phyloP scores from a whole-genome alignment of 78 protist genomes.

The Salpingoeca rosetta region DNA sequence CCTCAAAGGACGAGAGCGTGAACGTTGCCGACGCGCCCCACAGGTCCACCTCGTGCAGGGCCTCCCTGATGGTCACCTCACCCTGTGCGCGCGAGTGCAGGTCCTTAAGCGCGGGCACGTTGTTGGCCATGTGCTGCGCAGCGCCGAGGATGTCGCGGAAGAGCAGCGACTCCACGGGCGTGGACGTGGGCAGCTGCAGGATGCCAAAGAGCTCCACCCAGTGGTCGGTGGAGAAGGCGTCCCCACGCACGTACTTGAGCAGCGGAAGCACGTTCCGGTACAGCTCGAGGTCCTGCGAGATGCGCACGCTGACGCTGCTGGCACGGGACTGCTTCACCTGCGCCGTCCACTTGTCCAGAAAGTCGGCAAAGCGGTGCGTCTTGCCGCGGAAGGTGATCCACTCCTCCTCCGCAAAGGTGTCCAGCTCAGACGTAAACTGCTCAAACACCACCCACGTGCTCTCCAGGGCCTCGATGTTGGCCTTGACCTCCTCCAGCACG shows the following conservation, averaged over 20 bases:
- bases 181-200: constrained; percentile 19
- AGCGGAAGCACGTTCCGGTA: constrained; percentile 5
- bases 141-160: constrained; percentile 37
- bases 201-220: constrained; percentile 53
- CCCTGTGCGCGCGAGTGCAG: constrained; percentile 60
- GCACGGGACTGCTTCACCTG: not conserved
- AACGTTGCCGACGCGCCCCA: constrained; percentile 37
- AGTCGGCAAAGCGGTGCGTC: constrained; percentile 46
- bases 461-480: constrained; percentile 1
- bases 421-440: constrained; percentile 30
- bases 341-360: constrained; percentile 32
- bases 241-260: constrained; percentile 56
- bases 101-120: constrained; percentile 23
- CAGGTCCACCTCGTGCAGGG: constrained; percentile 50
- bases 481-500: not conserved
- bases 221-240: constrained; percentile 61
- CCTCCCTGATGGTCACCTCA: constrained; percentile 68
- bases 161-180: not conserved
- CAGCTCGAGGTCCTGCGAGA: not conserved
- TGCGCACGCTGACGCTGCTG: constrained; percentile 12
- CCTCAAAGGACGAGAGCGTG: constrained; percentile 11
- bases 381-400: constrained; percentile 67
- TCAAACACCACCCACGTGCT: constrained; percentile 21
- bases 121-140: not conserved
- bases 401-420: constrained; percentile 12